phyloP scores from a whole-genome alignment of 345 rosid genomes.

The Turritis glabra region DNA sequence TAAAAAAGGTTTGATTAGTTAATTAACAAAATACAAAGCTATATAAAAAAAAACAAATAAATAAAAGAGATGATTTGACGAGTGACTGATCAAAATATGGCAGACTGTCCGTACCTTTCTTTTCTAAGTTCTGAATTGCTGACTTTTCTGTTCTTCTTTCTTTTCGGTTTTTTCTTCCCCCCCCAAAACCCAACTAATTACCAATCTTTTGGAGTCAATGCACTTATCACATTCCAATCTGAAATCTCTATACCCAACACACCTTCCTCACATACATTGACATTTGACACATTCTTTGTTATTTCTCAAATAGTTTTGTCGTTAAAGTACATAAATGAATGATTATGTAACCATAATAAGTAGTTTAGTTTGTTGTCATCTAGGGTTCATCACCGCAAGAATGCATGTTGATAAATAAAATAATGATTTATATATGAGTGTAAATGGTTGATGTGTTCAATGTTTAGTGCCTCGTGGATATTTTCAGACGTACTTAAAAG shows the following conservation, averaged over 20 bases:
- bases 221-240: slow-evolving; percentile 13
- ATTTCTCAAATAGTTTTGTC: slow-evolving; percentile 15
- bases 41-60: background rate
- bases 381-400: background rate
- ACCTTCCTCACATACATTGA: background rate
- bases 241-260: slow-evolving; percentile 6
- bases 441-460: background rate
- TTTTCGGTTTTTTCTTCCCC: slow-evolving; percentile 12
- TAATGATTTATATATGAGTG: background rate
- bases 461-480: background rate
- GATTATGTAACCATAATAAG: background rate
- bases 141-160: slow-evolving; percentile 35
- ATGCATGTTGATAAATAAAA: background rate
- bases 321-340: background rate
- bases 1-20: background rate
- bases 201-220: slow-evolving; percentile 33
- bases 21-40: background rate
- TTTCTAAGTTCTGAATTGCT: slow-evolving; percentile 42
- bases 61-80: slow-evolving; percentile 38
- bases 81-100: slow-evolving; percentile 42
- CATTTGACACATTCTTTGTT: slow-evolving; percentile 17
- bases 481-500: background rate
- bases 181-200: slow-evolving; percentile 16
- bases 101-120: slow-evolving; percentile 41
- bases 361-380: background rate